Evolutionary conservation across 176 grass and related monocot species (phyloP), one percentile per base, ranked within the genome.

Genomic region (Oryza coarctata): DNA sequence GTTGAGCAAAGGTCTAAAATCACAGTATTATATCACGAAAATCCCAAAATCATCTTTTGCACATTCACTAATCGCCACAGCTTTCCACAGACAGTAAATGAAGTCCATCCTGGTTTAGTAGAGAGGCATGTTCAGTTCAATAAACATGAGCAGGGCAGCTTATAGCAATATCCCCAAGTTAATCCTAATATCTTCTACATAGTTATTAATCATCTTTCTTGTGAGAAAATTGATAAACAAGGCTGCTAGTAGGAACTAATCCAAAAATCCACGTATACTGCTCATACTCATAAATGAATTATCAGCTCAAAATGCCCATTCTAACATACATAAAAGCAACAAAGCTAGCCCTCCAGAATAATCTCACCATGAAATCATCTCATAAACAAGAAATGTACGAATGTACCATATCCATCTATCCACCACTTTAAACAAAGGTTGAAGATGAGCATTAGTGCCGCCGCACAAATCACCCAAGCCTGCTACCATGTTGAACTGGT

Each of bases 51-150:
- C 40, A 98, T 92, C 95, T 98, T 98, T 80, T 98, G 82, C 40
- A 98, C 92, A 93, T 91, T 98, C 12, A 98, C 92, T 60, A 98
- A 86, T 14, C 95, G 86, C 33, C 95, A 78, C 73, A 98, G 74
- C 87, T 98, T 98, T 31, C 95, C 95, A 86, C 95, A 98, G 47
- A 98, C 95, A 88, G 92, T 95, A 91, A 98, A 98, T 15, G 95
- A 98, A 71, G 95, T 98, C 95, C 95, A 98, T 70, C 95, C 95
- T 95, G 81, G 65, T 45, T 81, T 81, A 66, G 20, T 17, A 63
- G 83, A 86, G 62, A 86, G 6, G 73, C 1, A 66, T 27, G 12
- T 65, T 87, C 58, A 73, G 76, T 65, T 6, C 10, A 71, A 80
- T 43, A 32, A 70, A 85, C 47, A 22, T 20, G 57, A 12, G 52